phyloP scores from a whole-genome alignment of 768 basidiomycete species.

The Suillus weaverae region DNA sequence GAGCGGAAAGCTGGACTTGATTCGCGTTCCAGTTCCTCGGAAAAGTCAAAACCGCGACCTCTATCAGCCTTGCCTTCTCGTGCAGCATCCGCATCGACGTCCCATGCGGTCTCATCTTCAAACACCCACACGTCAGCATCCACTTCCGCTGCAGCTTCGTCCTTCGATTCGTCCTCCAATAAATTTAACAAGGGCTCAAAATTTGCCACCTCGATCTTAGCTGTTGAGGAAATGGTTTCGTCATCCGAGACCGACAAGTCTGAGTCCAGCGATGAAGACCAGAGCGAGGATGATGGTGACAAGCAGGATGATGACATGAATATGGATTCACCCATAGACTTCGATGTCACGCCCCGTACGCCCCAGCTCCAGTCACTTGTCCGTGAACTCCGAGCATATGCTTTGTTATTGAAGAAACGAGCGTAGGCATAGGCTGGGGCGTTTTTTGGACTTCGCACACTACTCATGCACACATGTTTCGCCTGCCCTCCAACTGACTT shows the following conservation, averaged over 20 bases:
- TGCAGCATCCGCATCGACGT: neutral
- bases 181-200: neutral
- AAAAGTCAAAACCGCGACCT: neutral
- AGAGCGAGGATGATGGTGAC: neutral
- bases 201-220: neutral
- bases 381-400: conserved; percentile 57
- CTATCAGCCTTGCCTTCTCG: neutral
- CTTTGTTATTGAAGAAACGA: conserved; percentile 34
- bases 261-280: conserved; percentile 1
- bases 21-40: neutral
- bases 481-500: neutral
- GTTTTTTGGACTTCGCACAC: neutral
- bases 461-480: neutral
- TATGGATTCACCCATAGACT: conserved; percentile 7
- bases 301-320: conserved; percentile 16
- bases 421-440: neutral
- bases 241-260: conserved; percentile 4
- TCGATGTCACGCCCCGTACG: conserved; percentile 22
- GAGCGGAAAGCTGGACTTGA: conserved; percentile 47
- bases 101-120: neutral
- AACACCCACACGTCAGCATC: neutral
- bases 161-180: neutral
- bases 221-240: conserved; percentile 9
- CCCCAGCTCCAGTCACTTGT: conserved; percentile 47
- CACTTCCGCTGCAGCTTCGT: neutral